phyloP scores from a whole-genome alignment of 306 rosid species.

The Pterocarpus santalinus region DNA sequence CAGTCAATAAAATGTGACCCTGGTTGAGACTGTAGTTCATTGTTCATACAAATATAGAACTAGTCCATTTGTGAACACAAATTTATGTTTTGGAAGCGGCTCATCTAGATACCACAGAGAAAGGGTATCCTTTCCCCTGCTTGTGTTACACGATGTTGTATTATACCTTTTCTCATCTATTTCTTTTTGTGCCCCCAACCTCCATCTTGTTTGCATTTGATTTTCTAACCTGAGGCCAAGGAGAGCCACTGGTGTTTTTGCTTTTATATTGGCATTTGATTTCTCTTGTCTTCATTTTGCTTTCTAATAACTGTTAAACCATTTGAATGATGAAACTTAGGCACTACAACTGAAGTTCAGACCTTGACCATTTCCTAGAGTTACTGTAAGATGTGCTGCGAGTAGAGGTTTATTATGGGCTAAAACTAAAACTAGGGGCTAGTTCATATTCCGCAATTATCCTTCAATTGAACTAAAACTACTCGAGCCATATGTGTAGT shows the following conservation, averaged over 20 bases:
- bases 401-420: background rate
- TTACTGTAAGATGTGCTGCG: background rate
- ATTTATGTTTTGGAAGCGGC: slow-evolving; percentile 9
- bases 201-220: slow-evolving; percentile 16
- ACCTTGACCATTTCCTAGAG: slow-evolving; percentile 24
- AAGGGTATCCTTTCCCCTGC: background rate
- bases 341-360: background rate
- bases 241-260: background rate
- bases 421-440: background rate
- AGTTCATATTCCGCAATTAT: slow-evolving; percentile 3
- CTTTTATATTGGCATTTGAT: slow-evolving; percentile 21
- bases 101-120: background rate
- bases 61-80: background rate
- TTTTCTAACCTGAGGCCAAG: slow-evolving; percentile 8
- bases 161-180: slow-evolving; percentile 6
- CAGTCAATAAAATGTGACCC: no score
- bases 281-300: slow-evolving; percentile 18
- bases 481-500: background rate
- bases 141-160: background rate
- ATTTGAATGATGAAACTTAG: background rate
- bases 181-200: background rate
- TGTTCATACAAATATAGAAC: background rate
- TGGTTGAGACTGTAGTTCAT: no score
- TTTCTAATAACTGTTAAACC: background rate
- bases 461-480: slow-evolving; percentile 24